phyloP scores from a whole-genome alignment of 176 grass and related monocot genomes.

The Rhynchospora breviuscula region DNA sequence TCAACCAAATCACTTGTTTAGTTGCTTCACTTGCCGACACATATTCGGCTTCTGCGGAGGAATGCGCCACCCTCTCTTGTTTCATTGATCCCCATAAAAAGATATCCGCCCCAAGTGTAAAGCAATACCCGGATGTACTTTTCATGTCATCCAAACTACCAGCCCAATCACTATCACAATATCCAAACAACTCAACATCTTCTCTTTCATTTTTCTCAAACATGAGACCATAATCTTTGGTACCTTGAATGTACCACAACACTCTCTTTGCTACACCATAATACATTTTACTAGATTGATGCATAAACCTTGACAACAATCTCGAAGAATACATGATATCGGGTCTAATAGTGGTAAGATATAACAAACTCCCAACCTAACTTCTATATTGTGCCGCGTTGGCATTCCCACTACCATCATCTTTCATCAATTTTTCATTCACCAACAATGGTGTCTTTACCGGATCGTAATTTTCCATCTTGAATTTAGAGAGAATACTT shows the following conservation, averaged over 20 bases:
- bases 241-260: background rate
- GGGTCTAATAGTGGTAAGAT: too few species aligned
- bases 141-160: background rate
- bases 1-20: too few species aligned
- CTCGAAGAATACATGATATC: background rate
- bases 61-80: too few species aligned
- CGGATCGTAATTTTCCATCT: background rate
- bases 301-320: background rate
- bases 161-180: background rate
- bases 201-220: too few species aligned
- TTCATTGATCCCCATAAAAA: too few species aligned
- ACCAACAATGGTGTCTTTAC: background rate
- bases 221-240: too few species aligned
- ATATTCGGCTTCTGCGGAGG: too few species aligned
- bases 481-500: background rate
- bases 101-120: background rate
- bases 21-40: too few species aligned
- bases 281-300: background rate
- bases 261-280: background rate
- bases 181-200: too few species aligned
- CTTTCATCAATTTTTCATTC: background rate
- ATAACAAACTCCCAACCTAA: too few species aligned
- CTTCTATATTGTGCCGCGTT: too few species aligned
- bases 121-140: background rate
- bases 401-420: too few species aligned